These are phyloP conservation scores for Simplicillium aogashimaense DNA, from an alignment of 2,329 filamentous ascomycete species.

Conservation along the genomic window DNA sequence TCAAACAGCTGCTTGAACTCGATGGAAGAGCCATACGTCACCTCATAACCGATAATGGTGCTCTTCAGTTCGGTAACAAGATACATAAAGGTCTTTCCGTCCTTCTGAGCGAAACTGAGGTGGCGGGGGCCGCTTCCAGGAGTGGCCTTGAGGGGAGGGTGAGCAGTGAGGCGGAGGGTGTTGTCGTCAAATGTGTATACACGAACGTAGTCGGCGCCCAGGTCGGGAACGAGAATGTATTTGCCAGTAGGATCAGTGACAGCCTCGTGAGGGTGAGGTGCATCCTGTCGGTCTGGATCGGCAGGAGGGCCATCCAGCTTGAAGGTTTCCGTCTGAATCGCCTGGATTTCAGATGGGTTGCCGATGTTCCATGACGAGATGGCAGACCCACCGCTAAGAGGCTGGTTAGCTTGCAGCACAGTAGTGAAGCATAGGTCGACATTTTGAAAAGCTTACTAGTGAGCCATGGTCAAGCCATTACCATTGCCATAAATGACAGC, in stretches of 20 bases:
- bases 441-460: conserved; percentile 29
- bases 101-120: conserved; percentile 41
- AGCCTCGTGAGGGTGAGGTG: conserved; percentile 55
- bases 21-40: conserved; percentile 38
- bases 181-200: conserved; percentile 37
- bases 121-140: conserved; percentile 57
- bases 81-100: conserved; percentile 43
- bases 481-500: conserved; percentile 29
- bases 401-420: background rate
- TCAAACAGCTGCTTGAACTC: conserved; percentile 35
- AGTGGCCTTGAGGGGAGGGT: conserved; percentile 28
- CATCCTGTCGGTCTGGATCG: conserved; percentile 38
- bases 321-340: conserved; percentile 28
- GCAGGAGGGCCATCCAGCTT: conserved; percentile 21
- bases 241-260: conserved; percentile 53
- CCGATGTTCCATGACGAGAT: conserved; percentile 35
- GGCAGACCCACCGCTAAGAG: conserved; percentile 25
- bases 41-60: conserved; percentile 44
- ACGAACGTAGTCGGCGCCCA: conserved; percentile 54
- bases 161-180: conserved; percentile 28
- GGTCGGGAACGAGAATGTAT: conserved; percentile 56
- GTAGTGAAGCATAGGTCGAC: background rate
- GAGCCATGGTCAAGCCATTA: conserved; percentile 29
- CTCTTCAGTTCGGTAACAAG: conserved; percentile 52
- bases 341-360: conserved; percentile 22